Conservation (phyloP, 306 rosid species). For the Ceratonia siliqua region DNA sequence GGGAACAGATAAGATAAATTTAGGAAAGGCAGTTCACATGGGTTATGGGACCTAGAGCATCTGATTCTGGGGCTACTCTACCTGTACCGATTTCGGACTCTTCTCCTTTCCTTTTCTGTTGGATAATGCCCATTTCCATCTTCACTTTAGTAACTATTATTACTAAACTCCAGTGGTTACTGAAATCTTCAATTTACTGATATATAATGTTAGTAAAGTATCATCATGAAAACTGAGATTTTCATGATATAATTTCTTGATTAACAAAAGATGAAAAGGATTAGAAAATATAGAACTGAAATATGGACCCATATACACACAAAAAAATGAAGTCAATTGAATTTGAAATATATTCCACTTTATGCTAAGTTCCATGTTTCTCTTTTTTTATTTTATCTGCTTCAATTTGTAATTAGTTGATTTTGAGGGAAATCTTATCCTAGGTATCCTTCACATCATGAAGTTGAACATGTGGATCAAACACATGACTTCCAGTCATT, state of each 20-base stretch:
- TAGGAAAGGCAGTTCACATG: conserved; percentile 37
- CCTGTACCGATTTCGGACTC: neutral
- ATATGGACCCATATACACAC: neutral
- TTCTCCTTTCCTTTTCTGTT: neutral
- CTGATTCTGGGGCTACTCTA: neutral
- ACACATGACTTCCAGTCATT: conserved; percentile 10
- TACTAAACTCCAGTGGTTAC: too few species aligned
- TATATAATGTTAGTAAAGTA: too few species aligned
- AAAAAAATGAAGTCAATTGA: neutral
- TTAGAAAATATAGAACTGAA: neutral
- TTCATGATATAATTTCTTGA: neutral
- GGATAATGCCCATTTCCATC: neutral
- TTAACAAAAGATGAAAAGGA: neutral
- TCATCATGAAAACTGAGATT: too few species aligned
- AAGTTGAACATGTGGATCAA: conserved; percentile 11
- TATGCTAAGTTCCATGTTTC: neutral
- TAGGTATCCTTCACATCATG: conserved; percentile 27
- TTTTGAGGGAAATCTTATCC: neutral
- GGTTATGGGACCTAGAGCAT: conserved; percentile 28
- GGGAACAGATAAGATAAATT: conserved; percentile 23
- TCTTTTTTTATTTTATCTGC: neutral
- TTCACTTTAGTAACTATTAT: too few species aligned
- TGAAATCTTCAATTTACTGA: too few species aligned
- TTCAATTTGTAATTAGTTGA: conserved; percentile 20
- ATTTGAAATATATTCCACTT: neutral